A percentile compares a stretch with the other conserved stretches of the same genome.
These are phyloP conservation scores for Pyrrhoderma noxium DNA, from an alignment of 1,284 basidiomycete species.

Conservation along the genomic window DNA sequence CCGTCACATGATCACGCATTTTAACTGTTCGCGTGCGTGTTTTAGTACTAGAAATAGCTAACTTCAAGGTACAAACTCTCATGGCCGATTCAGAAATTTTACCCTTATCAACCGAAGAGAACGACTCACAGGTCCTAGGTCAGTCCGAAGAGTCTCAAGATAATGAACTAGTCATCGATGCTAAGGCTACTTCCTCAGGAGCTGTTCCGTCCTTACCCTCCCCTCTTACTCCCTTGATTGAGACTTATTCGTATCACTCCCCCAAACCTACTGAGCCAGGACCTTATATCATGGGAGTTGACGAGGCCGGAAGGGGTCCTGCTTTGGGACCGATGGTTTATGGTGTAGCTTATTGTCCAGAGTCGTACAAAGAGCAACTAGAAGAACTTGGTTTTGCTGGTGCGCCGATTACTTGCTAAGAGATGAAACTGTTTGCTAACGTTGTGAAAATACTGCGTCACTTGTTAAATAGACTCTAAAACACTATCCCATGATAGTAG, in stretches of 20 bases:
- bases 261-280: slow-evolving; percentile 54
- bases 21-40: no score
- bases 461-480: slow-evolving; percentile 87
- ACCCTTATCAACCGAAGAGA: no score
- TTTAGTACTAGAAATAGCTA: no score
- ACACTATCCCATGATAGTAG: slow-evolving; percentile 74
- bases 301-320: slow-evolving; percentile 94
- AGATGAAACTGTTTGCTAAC: neutral
- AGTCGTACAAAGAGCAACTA: slow-evolving; percentile 67
- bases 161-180: neutral
- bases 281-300: slow-evolving; percentile 88
- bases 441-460: no score
- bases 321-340: slow-evolving; percentile 94
- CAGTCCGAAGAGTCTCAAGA: no score
- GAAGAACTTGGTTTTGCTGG: slow-evolving; percentile 87
- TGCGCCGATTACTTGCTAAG: slow-evolving; percentile 27
- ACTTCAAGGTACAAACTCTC: no score
- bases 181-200: slow-evolving; percentile 4
- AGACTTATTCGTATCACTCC: slow-evolving; percentile 83
- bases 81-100: no score
- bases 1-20: no score
- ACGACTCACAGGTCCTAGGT: no score
- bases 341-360: slow-evolving; percentile 88
- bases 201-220: slow-evolving; percentile 45
- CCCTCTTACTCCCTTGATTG: slow-evolving; percentile 49